These are phyloP conservation scores for Trifolium pratense DNA, from an alignment of 306 rosid genomes.

Conservation along the genomic window DNA sequence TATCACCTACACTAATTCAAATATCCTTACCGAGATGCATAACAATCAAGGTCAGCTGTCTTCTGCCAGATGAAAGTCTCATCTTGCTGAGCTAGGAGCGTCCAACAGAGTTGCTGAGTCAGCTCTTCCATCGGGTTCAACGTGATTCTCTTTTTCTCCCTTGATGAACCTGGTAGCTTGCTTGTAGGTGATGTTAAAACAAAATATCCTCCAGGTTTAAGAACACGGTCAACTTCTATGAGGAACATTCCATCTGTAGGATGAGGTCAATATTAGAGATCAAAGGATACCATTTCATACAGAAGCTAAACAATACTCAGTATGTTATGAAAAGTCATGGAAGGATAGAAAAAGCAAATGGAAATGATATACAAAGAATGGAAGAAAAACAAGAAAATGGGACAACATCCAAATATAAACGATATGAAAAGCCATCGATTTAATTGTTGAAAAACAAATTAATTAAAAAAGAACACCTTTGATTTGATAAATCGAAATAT, in stretches of 20 bases:
- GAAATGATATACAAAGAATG: constrained; percentile 25
- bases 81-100: constrained; percentile 86
- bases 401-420: constrained; percentile 10
- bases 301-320: constrained; percentile 33
- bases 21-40: constrained; percentile 75
- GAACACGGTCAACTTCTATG: constrained; percentile 92
- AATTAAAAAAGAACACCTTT: neutral
- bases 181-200: constrained; percentile 82
- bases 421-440: constrained; percentile 14
- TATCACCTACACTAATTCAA: constrained; percentile 26
- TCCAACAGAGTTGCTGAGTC: constrained; percentile 86
- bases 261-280: constrained; percentile 44
- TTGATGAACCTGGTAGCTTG: constrained; percentile 68
- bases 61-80: constrained; percentile 96
- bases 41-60: constrained; percentile 70
- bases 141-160: constrained; percentile 56
- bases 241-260: constrained; percentile 80
- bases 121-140: constrained; percentile 70
- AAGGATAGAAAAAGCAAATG: constrained; percentile 1
- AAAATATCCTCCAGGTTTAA: constrained; percentile 98
- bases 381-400: constrained; percentile 19
- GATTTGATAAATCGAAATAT: neutral
- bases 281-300: constrained; percentile 9
- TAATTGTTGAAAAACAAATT: neutral
- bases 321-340: constrained; percentile 9